Evolutionary conservation across 495 filamentous ascomycete genomes (phyloP), one percentile per base, ranked within the genome.

Genomic region (Tetracladium setigerum): DNA sequence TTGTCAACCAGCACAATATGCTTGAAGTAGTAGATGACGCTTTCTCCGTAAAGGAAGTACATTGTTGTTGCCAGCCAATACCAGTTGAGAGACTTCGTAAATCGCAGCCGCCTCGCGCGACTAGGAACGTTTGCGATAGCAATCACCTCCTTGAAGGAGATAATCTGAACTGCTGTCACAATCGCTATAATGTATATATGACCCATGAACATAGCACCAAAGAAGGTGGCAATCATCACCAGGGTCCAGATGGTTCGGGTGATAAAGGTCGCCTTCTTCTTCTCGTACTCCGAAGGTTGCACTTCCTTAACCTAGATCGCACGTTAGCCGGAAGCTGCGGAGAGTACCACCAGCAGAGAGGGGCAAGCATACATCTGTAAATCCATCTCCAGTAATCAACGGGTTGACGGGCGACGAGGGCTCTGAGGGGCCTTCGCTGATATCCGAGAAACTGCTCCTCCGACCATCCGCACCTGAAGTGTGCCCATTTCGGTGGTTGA

Each of bases 11-110:
- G 65, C 27, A 99, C 77, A 46, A 99, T 87, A 56, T 97, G 94
- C 72, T 97, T 97, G 69, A 99, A 97, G 66, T 99, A 99, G 68
- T 97, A 99, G 50, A 99, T 92, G 53, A 99, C 91, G 54, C 88
- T 95, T 69, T 99, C 94, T 49, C 94, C 94, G 57, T 99, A 97
- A 27, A 99, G 70, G 56, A 94, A 99, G 70, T 97, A 99, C 92
- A 97, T 97, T 46, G 89, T 92, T 14, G 86, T 85, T n/a, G 88
- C 94, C 49, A 99, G 73, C 68, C 94, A 99, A 65, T 99, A 99
- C 94, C 94, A 99, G 62, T 96, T 96, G 59, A 99, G 67, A 51
- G 83, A 83, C 69, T 96, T 95, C 56, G 94, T 96, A 61, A 95
- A 95, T 17, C 84, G 85, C 17, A 97, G 72, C 61, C 91, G 87